phyloP scores from a whole-genome alignment of 1,284 basidiomycete genomes.

The Volvariella surrecta region DNA sequence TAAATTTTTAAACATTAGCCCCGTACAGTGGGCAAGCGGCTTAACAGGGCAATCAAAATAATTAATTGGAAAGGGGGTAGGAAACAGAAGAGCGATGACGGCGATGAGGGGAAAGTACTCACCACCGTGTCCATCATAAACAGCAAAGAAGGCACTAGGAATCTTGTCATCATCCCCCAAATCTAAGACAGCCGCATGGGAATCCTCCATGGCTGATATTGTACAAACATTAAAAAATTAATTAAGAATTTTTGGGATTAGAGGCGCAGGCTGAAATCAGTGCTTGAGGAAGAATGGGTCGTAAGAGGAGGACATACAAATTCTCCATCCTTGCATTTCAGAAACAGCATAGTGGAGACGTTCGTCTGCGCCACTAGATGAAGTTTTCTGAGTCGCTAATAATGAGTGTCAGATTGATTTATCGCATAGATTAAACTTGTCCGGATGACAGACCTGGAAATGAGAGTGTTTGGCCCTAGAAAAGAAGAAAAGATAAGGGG shows the following conservation, averaged over 20 bases:
- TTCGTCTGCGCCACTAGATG: slow-evolving; percentile 72
- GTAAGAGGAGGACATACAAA: slow-evolving; percentile 56
- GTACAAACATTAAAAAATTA: background rate
- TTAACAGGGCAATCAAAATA: slow-evolving; percentile 8
- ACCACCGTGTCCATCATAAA: slow-evolving; percentile 99
- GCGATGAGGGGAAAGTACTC: slow-evolving; percentile 19
- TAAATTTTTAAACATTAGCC: background rate
- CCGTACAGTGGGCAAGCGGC: too few relatives aligned
- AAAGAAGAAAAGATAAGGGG: slow-evolving; percentile 1
- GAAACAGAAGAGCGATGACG: background rate
- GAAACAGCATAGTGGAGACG: slow-evolving; percentile 79
- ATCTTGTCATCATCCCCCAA: slow-evolving; percentile 38
- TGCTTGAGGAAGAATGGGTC: slow-evolving; percentile 8
- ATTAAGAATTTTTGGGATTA: too few relatives aligned
- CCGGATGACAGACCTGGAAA: slow-evolving; percentile 42
- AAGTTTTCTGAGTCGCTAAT: slow-evolving; percentile 79
- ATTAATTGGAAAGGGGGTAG: slow-evolving; percentile 1
- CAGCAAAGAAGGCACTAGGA: slow-evolving; percentile 83
- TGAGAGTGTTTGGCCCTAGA: slow-evolving; percentile 68
- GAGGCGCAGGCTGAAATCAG: slow-evolving; percentile 4
- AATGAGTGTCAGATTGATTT: background rate
- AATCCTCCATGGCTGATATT: slow-evolving; percentile 89
- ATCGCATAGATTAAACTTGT: background rate
- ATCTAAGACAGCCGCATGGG: slow-evolving; percentile 79
- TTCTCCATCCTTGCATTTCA: slow-evolving; percentile 99